Evolutionary conservation across 208 protist genomes (phyloP), one percentile per base, ranked within the genome.

Genomic region (Wallacemonas sp.): DNA sequence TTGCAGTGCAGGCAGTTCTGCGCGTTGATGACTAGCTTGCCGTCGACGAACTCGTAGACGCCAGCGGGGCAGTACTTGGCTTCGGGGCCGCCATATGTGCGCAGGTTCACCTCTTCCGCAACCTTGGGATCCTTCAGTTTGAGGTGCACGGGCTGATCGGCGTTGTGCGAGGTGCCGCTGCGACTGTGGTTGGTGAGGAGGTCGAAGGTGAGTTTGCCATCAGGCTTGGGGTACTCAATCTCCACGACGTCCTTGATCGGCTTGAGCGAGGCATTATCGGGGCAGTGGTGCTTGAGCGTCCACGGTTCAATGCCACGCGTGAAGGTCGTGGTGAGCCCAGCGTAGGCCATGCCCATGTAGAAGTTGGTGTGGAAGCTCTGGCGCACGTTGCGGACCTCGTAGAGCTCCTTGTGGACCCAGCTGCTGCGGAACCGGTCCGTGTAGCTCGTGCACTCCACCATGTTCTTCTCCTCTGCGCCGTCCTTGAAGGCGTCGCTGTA

Each of bases 1-100:
- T 99, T 99, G 88, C 98, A 99, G 85, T 99, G 98, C 10, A 99
- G 78, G 82, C 98, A 99, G 76, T 99, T 99, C 76, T 98, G 95
- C 29, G 97, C 92, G 77, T 99, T 99, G 58, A 99, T 99, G 36
- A 97, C 83, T 0, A 99, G 79, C 71, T 94, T 88, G 3, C 90
- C 88, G 22, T 93, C 72, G 13, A 91, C 74, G 50, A 85, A 94
- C 66, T 97, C 97, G 79, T 99, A 99, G 4, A 99, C 98, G 34
- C 96, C 91, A 0, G 98, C 97, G 8, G 98, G 97, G 81, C 98
- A 99, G 81, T 94, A 99, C 60, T 89, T 83, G 36, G 74, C 66
- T 78, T 98, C 97, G 15, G 97, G 97, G 1, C 94, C 97, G 36
- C 81, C 96, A 66, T 94, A 98, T 1, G 77, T 53, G 36, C 88